Percentiles rank a stretch among this genome's conserved stretches.
Evolutionary conservation across 495 filamentous ascomycete species (phyloP).

Genomic region (Neurospora intermedia): DNA sequence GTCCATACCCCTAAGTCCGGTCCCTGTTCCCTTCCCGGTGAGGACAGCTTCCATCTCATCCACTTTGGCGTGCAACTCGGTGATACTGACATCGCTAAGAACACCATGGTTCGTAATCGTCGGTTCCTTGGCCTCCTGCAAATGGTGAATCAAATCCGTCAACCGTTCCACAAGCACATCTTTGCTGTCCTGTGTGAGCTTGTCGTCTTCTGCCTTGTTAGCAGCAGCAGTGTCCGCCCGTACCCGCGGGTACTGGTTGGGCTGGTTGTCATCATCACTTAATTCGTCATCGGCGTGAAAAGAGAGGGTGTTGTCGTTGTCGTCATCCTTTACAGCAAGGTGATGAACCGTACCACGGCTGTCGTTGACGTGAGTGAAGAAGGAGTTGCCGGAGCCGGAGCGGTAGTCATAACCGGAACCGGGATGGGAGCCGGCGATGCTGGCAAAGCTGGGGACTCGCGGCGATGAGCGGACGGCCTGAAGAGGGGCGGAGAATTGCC

Average conservation of each 20-base stretch:
- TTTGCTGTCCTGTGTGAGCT: constrained; percentile 31
- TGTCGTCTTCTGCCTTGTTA: constrained; percentile 5
- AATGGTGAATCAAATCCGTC: constrained; percentile 30
- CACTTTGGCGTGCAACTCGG: constrained; percentile 30
- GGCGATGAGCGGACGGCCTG: neutral
- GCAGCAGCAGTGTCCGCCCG: neutral
- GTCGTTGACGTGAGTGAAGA: neutral
- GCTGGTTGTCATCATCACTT: neutral
- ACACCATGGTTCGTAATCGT: neutral
- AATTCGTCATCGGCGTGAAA: constrained; percentile 4
- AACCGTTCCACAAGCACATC: constrained; percentile 40
- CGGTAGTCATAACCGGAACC: neutral
- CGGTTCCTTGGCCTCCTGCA: constrained; percentile 9
- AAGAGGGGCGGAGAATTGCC: constrained; percentile 12
- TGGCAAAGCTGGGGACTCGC: neutral
- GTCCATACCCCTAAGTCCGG: neutral
- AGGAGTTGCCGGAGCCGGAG: neutral
- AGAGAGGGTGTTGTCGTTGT: neutral
- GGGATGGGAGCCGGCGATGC: neutral
- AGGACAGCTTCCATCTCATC: constrained; percentile 36
- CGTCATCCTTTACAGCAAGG: constrained; percentile 6
- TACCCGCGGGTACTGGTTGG: neutral
- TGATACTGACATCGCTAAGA: constrained; percentile 10
- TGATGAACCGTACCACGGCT: constrained; percentile 13
- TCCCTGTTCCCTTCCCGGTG: neutral